Base-by-base conservation (phyloP, 2,329 filamentous ascomycete genomes). In the Curvularia sp. region DNA sequence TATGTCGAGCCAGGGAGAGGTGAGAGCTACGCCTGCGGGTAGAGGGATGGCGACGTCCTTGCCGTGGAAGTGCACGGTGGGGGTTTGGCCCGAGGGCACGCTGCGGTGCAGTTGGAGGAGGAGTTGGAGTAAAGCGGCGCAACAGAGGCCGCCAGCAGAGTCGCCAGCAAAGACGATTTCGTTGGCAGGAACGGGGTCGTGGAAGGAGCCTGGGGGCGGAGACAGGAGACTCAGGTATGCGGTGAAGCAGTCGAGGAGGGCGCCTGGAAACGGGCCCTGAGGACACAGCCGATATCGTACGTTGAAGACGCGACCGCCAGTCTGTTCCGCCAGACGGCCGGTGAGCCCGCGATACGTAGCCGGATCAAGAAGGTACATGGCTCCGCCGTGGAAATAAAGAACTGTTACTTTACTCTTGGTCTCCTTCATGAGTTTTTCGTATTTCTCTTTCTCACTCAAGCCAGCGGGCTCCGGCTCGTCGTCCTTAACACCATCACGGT, bases 341-440 rank as follows among this genome's bases (percentile, higher is more conserved):
- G 82, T 83, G 0, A 83, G 77, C 0, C 80, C 73, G 2, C 91
- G 85, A 69, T 92, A 88, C 0, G 86, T 88, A 1, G 83, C 77
- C 15, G 91, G 90, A 67, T 93, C 91, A 68, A 89, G 83, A 28
- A 92, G 82, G 64, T 82, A 92, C 77, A 89, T 90, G 4, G 88
- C 90, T 53, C 91, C 91, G 61, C 90, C 90, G 74, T 93, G 90
- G 67, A 93, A 85, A 75, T 91, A 93, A 20, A 93, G 79, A 0
- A 92, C 75, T 0, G 89, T 92, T 0, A 84, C 83, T 3, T 85
- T 83, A 49, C 80, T 83, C n/a, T 75, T 85, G 57, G 85, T 85
- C 70, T 93, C 90, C 57, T 83, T 83, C 85, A 91, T 88, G 78
- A 94, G 78, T 55, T 83, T 82, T 48, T 77, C 78, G 69, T 89